These are phyloP conservation scores for Paramecium biaurelia DNA, from an alignment of 73 alveolate genomes.

Conservation along the genomic window DNA sequence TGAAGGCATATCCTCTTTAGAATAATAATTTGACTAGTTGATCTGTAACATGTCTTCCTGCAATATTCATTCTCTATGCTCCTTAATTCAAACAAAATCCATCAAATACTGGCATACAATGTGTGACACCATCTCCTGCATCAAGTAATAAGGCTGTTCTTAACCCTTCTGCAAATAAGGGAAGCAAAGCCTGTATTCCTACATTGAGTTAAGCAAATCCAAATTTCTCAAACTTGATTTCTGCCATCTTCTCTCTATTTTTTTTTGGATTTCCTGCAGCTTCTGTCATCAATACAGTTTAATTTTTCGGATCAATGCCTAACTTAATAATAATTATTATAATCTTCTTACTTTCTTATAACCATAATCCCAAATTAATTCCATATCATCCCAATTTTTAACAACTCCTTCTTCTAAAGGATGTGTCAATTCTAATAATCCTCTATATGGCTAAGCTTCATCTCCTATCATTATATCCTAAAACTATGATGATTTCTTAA, in stretches of 20 bases:
- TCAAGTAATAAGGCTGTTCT: conserved; percentile 92
- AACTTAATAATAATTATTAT: conserved; percentile 37
- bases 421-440: conserved; percentile 84
- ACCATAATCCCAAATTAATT: conserved; percentile 87
- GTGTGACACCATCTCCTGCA: conserved; percentile 99
- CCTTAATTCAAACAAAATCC: conserved; percentile 72
- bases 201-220: conserved; percentile 80
- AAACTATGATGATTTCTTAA: not conserved
- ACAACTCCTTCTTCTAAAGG: conserved; percentile 95
- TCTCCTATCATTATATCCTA: conserved; percentile 91
- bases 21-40: conserved; percentile 88
- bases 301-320: conserved; percentile 67
- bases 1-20: conserved; percentile 94
- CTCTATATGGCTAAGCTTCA: conserved; percentile 86
- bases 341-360: conserved; percentile 65
- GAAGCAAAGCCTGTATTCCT: conserved; percentile 91
- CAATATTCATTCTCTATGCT: conserved; percentile 89
- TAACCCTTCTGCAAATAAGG: conserved; percentile 88
- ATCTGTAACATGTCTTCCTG: conserved; percentile 97
- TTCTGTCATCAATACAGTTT: conserved; percentile 89
- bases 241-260: conserved; percentile 92
- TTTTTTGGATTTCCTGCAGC: conserved; percentile 92
- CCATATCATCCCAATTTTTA: conserved; percentile 93
- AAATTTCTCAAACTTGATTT: conserved; percentile 90
- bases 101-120: conserved; percentile 91